phyloP scores from a whole-genome alignment of 78 protist genomes.

The Dictyostelium citrinum region DNA sequence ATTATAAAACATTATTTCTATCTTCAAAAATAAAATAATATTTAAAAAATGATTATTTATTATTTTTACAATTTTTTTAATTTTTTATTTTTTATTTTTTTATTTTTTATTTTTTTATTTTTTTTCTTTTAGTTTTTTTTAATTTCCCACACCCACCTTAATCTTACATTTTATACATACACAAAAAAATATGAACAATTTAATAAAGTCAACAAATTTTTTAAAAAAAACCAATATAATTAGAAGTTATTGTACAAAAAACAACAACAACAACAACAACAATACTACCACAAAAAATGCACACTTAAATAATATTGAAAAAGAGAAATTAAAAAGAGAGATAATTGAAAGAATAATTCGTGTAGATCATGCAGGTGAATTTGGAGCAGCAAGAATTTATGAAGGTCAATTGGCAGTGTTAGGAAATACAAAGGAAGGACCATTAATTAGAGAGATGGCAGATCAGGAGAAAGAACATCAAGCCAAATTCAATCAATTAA shows the following conservation, averaged over 20 bases:
- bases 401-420: conserved; percentile 86
- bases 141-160: not conserved
- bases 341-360: conserved; percentile 78
- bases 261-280: not conserved
- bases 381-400: conserved; percentile 88
- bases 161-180: not conserved
- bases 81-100: not conserved
- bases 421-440: conserved; percentile 29
- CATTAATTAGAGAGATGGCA: conserved; percentile 82
- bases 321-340: conserved; percentile 27
- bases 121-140: not conserved
- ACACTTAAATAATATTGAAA: not conserved
- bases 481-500: conserved; percentile 67
- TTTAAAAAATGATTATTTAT: no score
- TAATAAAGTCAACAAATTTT: not conserved
- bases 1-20: no score
- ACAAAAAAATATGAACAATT: not conserved
- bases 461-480: conserved; percentile 86
- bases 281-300: not conserved
- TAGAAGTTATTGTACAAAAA: not conserved
- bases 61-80: not conserved
- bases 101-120: not conserved
- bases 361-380: conserved; percentile 91
- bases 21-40: no score
- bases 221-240: not conserved